Percentiles rank a stretch among this genome's conserved stretches.
phyloP scores from a whole-genome alignment of 2,329 filamentous ascomycete genomes.

The Byssochlamys sp. region DNA sequence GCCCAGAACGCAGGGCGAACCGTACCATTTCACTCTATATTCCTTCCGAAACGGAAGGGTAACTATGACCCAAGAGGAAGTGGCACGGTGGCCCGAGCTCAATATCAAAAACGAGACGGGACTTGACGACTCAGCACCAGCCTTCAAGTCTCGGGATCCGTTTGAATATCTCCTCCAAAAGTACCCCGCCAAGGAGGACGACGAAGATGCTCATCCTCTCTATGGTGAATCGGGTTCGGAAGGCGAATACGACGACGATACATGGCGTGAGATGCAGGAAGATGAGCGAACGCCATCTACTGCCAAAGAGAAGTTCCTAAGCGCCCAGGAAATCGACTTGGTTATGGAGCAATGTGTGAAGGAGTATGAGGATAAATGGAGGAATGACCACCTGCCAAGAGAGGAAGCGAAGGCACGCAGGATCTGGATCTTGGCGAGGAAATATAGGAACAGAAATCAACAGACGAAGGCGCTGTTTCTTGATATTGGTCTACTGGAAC shows the following conservation, averaged over 20 bases:
- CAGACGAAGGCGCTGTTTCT: slow-evolving; percentile 39
- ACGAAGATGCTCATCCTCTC: slow-evolving; percentile 39
- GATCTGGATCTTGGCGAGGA: slow-evolving; percentile 52
- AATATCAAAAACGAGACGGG: neutral
- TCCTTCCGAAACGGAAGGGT: slow-evolving; percentile 15
- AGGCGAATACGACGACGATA: slow-evolving; percentile 50
- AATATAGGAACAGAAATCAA: slow-evolving; percentile 26
- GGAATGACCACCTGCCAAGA: slow-evolving; percentile 47
- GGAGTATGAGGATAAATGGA: slow-evolving; percentile 48
- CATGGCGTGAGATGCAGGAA: slow-evolving; percentile 47
- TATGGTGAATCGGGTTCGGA: slow-evolving; percentile 48
- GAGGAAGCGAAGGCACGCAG: slow-evolving; percentile 48
- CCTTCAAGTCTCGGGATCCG: slow-evolving; percentile 8
- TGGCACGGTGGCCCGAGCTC: slow-evolving; percentile 20
- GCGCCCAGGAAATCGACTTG: slow-evolving; percentile 39
- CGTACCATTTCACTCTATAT: slow-evolving; percentile 21
- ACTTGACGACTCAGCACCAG: neutral
- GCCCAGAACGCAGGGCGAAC: slow-evolving; percentile 4
- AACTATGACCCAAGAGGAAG: slow-evolving; percentile 17
- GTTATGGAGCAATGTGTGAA: slow-evolving; percentile 48
- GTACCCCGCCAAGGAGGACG: slow-evolving; percentile 31
- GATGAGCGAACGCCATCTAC: slow-evolving; percentile 4
- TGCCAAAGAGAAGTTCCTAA: slow-evolving; percentile 25
- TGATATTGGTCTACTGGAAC: slow-evolving; percentile 35
- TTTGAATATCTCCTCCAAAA: slow-evolving; percentile 32